Evolutionary conservation across 2,329 filamentous ascomycete genomes (phyloP), one percentile per base, ranked within the genome.

Genomic region (Xylariomycetidae sp.): DNA sequence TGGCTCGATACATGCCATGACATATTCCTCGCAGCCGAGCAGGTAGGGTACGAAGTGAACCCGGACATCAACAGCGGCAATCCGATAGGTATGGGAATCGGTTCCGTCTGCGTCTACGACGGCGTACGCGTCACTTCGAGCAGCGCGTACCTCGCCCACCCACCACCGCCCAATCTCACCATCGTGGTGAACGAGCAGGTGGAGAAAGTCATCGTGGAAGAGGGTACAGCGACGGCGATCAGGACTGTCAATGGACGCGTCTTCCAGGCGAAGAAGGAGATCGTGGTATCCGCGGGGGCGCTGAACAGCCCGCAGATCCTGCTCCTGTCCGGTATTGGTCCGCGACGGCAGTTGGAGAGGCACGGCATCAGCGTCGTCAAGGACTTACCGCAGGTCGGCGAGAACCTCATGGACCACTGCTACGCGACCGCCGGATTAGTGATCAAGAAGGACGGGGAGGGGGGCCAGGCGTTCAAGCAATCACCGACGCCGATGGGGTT

Each of bases 121-220:
- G 67, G 66, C 1, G 27, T 55, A 13, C 51, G 67, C 5, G 38
- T 46, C 30, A 60, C 59, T 1, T 70, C 66, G 0, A 64, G 69
- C 1, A 53, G 56, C 3, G 68, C 67, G 5, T 42, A 45, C 25
- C 27, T 49, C 5, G 13, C 14, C 7, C 18, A 25, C 4, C 23
- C 34, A 6, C 39, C 46, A 4, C 11, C 22, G 2, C n/a, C n/a
- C n/a, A 47, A 47, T 25, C 34, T 49, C 6, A 33, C 30, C 3
- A 32, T 47, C 19, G 16, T 34, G 15, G 25, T 36, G 13, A 19
- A 36, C 20, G 17, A 32, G 5, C 36, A 41, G 8, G 37, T 47
- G 4, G 36, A 30, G 9, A 43, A 33, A 18, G 25, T 47, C 10
- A 17, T 45, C 2, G 14, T 45, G 3, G 17, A 35, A 9, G 36